These are phyloP conservation scores for Fistulinella prunicolor DNA, from an alignment of 768 basidiomycete species.

Conservation along the genomic window DNA sequence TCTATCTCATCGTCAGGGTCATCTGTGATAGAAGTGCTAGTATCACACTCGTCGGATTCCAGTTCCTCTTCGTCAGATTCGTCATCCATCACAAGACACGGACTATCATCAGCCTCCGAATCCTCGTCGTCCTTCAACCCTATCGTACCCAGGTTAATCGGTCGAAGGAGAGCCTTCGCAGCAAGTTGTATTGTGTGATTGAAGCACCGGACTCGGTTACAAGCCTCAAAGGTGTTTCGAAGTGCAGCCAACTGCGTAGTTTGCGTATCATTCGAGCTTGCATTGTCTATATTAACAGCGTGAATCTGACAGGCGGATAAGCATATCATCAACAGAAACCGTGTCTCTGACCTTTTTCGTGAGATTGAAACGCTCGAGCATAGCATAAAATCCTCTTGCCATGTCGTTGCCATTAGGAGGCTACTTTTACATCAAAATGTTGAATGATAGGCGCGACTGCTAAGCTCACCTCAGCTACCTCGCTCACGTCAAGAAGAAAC, in stretches of 20 bases:
- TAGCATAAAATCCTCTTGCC: neutral
- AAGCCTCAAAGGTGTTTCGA: neutral
- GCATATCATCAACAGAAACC: neutral
- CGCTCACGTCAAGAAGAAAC: neutral
- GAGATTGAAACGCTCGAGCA: neutral
- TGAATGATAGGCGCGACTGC: too few relatives aligned
- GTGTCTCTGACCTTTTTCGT: neutral
- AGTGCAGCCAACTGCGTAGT: neutral
- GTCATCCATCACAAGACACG: neutral
- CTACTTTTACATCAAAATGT: neutral
- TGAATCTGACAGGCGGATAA: neutral
- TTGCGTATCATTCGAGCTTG: neutral
- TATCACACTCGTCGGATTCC: too few relatives aligned
- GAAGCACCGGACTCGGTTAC: neutral
- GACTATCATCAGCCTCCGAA: neutral
- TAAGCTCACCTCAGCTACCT: neutral
- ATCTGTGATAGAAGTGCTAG: too few relatives aligned
- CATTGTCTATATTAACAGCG: neutral
- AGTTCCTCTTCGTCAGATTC: neutral
- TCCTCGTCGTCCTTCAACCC: too few relatives aligned
- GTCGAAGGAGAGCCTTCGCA: neutral
- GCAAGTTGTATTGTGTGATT: conserved; percentile 2
- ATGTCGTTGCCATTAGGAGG: neutral
- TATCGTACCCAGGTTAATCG: neutral
- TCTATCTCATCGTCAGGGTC: too few relatives aligned